Evolutionary conservation across 257 asterid species (phyloP).

Genomic region (Eustoma russellianum): DNA sequence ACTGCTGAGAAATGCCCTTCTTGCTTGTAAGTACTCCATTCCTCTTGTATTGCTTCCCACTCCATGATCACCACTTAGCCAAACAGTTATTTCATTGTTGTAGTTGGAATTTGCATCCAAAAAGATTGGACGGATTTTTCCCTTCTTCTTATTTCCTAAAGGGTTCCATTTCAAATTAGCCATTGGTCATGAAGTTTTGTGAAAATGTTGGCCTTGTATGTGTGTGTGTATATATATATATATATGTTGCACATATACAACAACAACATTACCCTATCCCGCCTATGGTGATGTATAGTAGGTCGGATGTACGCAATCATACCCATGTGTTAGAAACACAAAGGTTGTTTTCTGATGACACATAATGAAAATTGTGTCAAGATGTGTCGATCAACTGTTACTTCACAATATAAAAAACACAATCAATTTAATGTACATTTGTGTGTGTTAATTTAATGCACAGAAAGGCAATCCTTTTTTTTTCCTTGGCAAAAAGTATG

Average conservation of each 20-base stretch:
- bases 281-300: too few species aligned
- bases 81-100: conserved; percentile 13
- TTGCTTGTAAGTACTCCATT: conserved; percentile 27
- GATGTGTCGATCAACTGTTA: too few species aligned
- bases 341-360: too few species aligned
- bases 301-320: too few species aligned
- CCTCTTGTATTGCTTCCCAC: conserved; percentile 13
- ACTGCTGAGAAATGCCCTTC: conserved; percentile 39
- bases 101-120: background rate
- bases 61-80: conserved; percentile 2
- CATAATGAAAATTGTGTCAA: too few species aligned
- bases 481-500: background rate
- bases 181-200: background rate
- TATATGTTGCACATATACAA: too few species aligned
- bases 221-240: background rate
- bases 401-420: too few species aligned
- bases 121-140: conserved; percentile 6
- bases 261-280: too few species aligned
- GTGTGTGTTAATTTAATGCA: too few species aligned
- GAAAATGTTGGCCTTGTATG: background rate
- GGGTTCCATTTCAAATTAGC: conserved; percentile 4
- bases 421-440: too few species aligned
- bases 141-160: background rate
- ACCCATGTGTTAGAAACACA: too few species aligned
- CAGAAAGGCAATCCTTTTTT: too few species aligned